These are phyloP conservation scores for Glonium stellatum DNA, from an alignment of 495 filamentous ascomycete genomes.

Conservation along the genomic window DNA sequence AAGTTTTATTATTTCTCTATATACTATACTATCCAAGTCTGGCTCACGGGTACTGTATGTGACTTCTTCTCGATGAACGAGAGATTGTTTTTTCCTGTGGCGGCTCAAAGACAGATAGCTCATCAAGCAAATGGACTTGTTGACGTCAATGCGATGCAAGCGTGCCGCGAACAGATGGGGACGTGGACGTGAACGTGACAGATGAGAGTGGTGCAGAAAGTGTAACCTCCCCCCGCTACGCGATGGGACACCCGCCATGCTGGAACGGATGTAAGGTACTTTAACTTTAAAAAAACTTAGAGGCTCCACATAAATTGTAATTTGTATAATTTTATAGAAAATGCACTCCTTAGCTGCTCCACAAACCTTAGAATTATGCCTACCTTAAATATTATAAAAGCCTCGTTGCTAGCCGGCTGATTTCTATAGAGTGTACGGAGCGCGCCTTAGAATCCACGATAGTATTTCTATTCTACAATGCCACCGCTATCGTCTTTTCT, in stretches of 20 bases:
- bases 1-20: too few relatives aligned
- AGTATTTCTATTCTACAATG: not conserved
- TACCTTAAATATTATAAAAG: not conserved
- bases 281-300: not conserved
- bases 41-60: too few relatives aligned
- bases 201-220: too few relatives aligned
- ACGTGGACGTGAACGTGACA: too few relatives aligned
- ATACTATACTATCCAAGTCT: too few relatives aligned
- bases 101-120: too few relatives aligned
- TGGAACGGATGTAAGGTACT: conserved; percentile 1
- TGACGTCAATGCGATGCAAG: too few relatives aligned
- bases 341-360: not conserved
- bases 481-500: conserved; percentile 3
- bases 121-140: too few relatives aligned
- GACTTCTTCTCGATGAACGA: too few relatives aligned
- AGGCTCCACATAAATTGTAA: not conserved
- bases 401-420: not conserved
- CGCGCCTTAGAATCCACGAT: not conserved
- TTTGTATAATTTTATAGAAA: not conserved
- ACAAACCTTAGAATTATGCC: not conserved
- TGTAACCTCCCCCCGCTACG: conserved; percentile 7
- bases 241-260: not conserved
- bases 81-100: too few relatives aligned
- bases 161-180: too few relatives aligned
- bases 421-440: not conserved